A percentile compares a stretch with the other conserved stretches of the same genome.
Conservation (phyloP, 306 rosid species). For the Casuarina cunninghamiana region DNA sequence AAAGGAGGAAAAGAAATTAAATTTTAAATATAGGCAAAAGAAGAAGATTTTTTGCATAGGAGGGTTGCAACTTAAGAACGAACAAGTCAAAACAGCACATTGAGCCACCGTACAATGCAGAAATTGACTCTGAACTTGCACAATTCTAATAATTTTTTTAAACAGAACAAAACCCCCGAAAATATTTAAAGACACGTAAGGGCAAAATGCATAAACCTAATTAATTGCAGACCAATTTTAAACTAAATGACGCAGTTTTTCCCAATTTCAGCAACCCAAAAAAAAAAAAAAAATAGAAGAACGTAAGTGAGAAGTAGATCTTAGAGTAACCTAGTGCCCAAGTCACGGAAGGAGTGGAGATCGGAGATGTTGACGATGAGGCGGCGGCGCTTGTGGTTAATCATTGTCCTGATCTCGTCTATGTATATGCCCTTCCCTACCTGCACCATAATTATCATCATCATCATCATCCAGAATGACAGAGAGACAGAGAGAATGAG, state of each 20-base stretch:
- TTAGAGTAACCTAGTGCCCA: constrained; percentile 64
- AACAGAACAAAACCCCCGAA: neutral
- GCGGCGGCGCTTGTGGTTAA: constrained; percentile 85
- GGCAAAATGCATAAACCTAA: neutral
- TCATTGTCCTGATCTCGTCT: constrained; percentile 78
- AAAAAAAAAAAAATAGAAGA: neutral
- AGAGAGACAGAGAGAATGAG: neutral
- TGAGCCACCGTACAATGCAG: neutral
- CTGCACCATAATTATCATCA: constrained; percentile 11
- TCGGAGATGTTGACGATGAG: constrained; percentile 88
- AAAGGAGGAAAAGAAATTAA: neutral
- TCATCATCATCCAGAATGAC: neutral
- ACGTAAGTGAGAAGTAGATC: neutral
- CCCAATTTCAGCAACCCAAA: neutral
- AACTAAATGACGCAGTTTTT: neutral
- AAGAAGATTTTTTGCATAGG: neutral
- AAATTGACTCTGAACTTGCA: neutral
- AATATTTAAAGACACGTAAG: neutral
- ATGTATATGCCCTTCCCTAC: constrained; percentile 67
- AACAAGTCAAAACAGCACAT: neutral
- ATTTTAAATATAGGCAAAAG: neutral
- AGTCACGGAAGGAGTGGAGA: constrained; percentile 81
- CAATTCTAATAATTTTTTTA: neutral
- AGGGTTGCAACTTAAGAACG: neutral
- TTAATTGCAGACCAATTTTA: neutral